phyloP scores from a whole-genome alignment of 768 basidiomycete genomes.

The Suillus sp. region DNA sequence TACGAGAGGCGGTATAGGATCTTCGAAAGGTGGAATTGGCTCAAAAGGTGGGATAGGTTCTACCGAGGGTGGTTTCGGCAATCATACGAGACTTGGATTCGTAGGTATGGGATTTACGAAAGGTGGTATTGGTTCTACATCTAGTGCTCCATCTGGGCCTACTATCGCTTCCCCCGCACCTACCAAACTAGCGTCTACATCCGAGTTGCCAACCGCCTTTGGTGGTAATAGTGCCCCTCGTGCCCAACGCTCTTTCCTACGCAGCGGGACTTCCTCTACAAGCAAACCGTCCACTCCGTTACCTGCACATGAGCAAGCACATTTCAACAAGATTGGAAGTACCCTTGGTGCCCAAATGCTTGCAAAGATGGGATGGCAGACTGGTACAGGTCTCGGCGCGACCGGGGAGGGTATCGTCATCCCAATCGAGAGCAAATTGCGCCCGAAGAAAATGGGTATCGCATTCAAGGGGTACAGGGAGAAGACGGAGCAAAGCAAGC shows the following conservation, averaged over 20 bases:
- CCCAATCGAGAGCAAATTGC: slow-evolving; percentile 82
- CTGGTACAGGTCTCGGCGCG: slow-evolving; percentile 76
- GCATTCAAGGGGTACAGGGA: slow-evolving; percentile 87
- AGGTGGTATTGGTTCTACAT: slow-evolving; percentile 46
- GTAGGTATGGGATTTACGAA: slow-evolving; percentile 35
- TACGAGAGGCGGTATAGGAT: slow-evolving; percentile 33
- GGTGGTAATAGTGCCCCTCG: slow-evolving; percentile 33
- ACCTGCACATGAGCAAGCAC: slow-evolving; percentile 66
- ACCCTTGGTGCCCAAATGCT: slow-evolving; percentile 89
- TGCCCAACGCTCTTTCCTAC: slow-evolving; percentile 55
- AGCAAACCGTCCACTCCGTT: slow-evolving; percentile 53
- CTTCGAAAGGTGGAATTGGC: slow-evolving; percentile 28
- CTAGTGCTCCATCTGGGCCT: slow-evolving; percentile 25
- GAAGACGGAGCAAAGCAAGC: slow-evolving; percentile 81
- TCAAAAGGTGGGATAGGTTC: slow-evolving; percentile 33
- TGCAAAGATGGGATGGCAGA: slow-evolving; percentile 93
- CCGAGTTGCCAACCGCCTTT: slow-evolving; percentile 40
- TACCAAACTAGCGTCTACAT: slow-evolving; percentile 24
- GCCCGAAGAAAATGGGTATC: slow-evolving; percentile 86
- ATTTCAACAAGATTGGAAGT: slow-evolving; percentile 76
- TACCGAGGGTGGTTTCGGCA: slow-evolving; percentile 34
- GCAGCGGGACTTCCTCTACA: slow-evolving; percentile 48
- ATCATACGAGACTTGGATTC: slow-evolving; percentile 10
- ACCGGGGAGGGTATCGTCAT: slow-evolving; percentile 82
- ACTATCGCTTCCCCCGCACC: slow-evolving; percentile 31